A percentile compares a stretch with the other conserved stretches of the same genome.
Evolutionary conservation across 176 grass and related monocot genomes (phyloP).

Genomic region (Triticum urartu): DNA sequence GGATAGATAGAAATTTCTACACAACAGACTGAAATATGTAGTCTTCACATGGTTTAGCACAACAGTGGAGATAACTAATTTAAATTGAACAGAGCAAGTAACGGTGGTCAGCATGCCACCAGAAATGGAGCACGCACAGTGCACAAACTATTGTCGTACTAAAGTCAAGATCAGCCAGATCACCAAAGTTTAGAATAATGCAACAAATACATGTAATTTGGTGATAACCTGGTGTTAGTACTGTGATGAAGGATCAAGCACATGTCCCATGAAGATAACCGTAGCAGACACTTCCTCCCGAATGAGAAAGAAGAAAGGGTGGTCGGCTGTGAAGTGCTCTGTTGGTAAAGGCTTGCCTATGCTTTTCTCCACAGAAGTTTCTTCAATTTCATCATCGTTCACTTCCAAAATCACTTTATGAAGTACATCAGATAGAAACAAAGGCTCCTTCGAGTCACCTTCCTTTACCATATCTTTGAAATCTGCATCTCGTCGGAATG

Average conservation of each 20-base stretch:
- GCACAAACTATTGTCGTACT: background rate
- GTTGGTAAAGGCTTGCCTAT: conserved; percentile 36
- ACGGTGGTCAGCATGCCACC: background rate
- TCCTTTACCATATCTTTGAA: conserved; percentile 51
- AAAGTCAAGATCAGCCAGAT: background rate
- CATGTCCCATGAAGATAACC: conserved; percentile 43
- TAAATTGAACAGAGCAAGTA: background rate
- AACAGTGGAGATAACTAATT: background rate
- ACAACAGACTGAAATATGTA: background rate
- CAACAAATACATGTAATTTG: background rate
- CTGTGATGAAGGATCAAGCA: conserved; percentile 38
- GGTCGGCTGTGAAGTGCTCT: conserved; percentile 37
- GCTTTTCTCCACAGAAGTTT: conserved; percentile 20
- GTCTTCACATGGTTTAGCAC: background rate
- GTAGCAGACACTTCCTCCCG: conserved; percentile 45
- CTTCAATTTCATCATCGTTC: conserved; percentile 31
- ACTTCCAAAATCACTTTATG: conserved; percentile 52
- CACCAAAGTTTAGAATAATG: background rate
- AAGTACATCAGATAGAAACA: conserved; percentile 49
- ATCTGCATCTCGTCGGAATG: conserved; percentile 47
- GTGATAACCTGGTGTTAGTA: conserved; percentile 20
- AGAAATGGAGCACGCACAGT: background rate
- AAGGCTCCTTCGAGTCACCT: conserved; percentile 2
- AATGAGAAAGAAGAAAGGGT: conserved; percentile 53
- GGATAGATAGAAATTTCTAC: background rate